A percentile compares a stretch with the other conserved stretches of the same genome.
Evolutionary conservation across 176 grass and related monocot species (phyloP).

Genomic region (Lolium multiflorum): DNA sequence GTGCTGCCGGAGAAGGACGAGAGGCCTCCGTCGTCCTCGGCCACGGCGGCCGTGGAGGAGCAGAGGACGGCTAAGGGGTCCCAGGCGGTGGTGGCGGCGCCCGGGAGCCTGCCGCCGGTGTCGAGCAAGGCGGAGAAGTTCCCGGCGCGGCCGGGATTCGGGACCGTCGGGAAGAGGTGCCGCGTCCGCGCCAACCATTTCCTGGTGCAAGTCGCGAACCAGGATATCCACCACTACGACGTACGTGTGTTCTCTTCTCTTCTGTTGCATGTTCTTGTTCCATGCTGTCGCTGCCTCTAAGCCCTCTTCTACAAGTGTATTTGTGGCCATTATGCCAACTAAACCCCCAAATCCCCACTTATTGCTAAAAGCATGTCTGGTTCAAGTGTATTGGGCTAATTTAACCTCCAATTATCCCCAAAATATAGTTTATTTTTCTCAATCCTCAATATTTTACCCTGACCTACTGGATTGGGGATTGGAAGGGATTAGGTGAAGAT

Average conservation of each 20-base stretch:
- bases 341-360: too few species aligned
- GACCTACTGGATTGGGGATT: too few species aligned
- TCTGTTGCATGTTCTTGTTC: background rate
- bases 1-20: background rate
- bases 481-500: too few species aligned
- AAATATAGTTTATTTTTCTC: too few species aligned
- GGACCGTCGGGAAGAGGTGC: constrained; percentile 38
- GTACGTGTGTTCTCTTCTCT: constrained; percentile 23
- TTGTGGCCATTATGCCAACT: too few species aligned
- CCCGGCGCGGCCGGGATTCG: constrained; percentile 50
- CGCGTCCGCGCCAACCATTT: constrained; percentile 65
- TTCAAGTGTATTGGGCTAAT: too few species aligned
- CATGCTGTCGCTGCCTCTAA: too few species aligned
- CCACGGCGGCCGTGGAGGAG: background rate
- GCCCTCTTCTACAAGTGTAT: too few species aligned
- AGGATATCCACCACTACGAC: constrained; percentile 61
- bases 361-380: too few species aligned
- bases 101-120: background rate
- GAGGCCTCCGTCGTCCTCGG: background rate
- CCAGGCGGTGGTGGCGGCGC: background rate
- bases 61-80: too few species aligned
- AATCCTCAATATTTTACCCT: too few species aligned
- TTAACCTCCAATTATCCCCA: too few species aligned
- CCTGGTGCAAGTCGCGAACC: constrained; percentile 47
- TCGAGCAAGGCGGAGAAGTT: constrained; percentile 51